Percentiles rank a stretch among this genome's conserved stretches.
phyloP scores from a whole-genome alignment of 208 protist genomes.

The Leishmania braziliensis region DNA sequence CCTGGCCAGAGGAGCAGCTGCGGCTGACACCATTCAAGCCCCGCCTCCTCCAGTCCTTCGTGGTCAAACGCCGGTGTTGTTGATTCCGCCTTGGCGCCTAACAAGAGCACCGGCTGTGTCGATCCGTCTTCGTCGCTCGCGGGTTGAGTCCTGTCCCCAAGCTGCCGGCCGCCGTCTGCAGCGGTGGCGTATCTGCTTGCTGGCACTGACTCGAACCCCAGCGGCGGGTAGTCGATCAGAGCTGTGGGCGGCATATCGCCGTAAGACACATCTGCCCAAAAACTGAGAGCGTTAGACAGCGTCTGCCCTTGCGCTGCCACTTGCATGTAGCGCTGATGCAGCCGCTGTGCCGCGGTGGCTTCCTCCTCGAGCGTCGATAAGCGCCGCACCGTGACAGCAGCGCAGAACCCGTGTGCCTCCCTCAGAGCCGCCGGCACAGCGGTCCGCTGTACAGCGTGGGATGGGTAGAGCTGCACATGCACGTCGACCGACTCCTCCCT shows the following conservation, averaged over 20 bases:
- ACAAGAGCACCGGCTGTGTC: slow-evolving; percentile 6
- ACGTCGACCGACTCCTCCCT: slow-evolving; percentile 36
- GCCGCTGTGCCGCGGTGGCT: slow-evolving; percentile 28
- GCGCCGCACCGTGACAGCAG: slow-evolving; percentile 55
- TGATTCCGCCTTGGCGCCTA: slow-evolving; percentile 2
- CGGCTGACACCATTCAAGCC: slow-evolving; percentile 9
- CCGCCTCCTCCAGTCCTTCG: not conserved
- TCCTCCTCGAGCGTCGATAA: slow-evolving; percentile 33
- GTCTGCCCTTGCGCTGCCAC: slow-evolving; percentile 71
- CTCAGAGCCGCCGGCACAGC: slow-evolving; percentile 6
- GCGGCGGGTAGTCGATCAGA: slow-evolving; percentile 24
- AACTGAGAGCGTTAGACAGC: slow-evolving; percentile 49
- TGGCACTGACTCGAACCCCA: slow-evolving; percentile 23
- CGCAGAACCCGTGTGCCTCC: slow-evolving; percentile 32
- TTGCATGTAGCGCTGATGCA: slow-evolving; percentile 41
- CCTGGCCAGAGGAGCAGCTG: not conserved
- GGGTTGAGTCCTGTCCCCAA: slow-evolving; percentile 1
- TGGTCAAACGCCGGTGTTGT: no score
- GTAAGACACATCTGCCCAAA: slow-evolving; percentile 57
- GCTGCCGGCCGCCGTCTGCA: slow-evolving; percentile 2
- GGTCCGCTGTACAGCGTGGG: not conserved
- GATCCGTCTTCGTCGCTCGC: not conserved
- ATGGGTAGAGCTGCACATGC: slow-evolving; percentile 71
- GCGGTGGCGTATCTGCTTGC: not conserved
- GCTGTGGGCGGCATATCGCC: slow-evolving; percentile 26